phyloP scores from a whole-genome alignment of 768 basidiomycete species.

The Obba rivulosa region DNA sequence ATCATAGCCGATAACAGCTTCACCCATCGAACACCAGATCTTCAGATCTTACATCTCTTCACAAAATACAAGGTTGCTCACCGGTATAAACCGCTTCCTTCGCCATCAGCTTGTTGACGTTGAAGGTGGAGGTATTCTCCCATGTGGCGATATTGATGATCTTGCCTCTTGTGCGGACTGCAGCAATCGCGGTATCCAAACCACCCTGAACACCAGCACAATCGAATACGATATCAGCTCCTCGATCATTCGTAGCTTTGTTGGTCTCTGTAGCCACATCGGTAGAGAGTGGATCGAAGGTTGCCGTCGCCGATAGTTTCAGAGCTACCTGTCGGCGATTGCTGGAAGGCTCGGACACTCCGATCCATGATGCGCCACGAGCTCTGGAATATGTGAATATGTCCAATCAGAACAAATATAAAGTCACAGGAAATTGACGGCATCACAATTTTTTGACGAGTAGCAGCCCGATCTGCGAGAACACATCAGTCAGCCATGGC shows the following conservation, averaged over 20 bases:
- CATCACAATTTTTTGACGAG: constrained; percentile 6
- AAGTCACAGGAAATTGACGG: no score
- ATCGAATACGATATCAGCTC: constrained; percentile 41
- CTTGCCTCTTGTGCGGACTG: constrained; percentile 32
- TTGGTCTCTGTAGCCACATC: constrained; percentile 23
- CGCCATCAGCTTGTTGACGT: constrained; percentile 31
- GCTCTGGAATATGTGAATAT: constrained; percentile 4
- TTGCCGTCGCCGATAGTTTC: constrained; percentile 32
- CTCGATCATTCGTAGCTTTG: constrained; percentile 23
- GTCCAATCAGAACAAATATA: not conserved
- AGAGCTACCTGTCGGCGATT: constrained; percentile 32
- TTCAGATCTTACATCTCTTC: not conserved
- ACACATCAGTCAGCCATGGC: not conserved
- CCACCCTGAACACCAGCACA: constrained; percentile 36
- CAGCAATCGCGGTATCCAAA: constrained; percentile 28
- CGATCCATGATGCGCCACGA: constrained; percentile 22
- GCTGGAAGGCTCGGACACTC: constrained; percentile 35
- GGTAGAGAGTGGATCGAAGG: constrained; percentile 27
- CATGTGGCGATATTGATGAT: constrained; percentile 37
- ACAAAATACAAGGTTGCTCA: constrained; percentile 8
- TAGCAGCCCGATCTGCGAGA: constrained; percentile 10
- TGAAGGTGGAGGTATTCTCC: constrained; percentile 28
- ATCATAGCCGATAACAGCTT: constrained; percentile 31
- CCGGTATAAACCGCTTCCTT: constrained; percentile 35
- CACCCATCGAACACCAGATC: not conserved